Base-by-base conservation (phyloP, 805 yeast genomes). In the Candida tammaniensis region DNA sequence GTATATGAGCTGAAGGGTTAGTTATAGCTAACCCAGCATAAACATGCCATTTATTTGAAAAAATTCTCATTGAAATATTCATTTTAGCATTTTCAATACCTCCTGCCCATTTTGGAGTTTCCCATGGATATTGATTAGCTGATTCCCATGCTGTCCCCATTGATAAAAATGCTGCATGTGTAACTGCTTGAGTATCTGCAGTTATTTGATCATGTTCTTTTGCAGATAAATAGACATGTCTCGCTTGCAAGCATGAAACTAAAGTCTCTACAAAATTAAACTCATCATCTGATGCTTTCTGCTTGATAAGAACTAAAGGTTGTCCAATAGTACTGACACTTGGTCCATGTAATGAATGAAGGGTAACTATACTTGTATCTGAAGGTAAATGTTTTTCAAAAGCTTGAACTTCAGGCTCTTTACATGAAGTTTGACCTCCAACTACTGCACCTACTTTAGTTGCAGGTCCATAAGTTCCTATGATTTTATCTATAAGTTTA, bases 361-460 rank as follows among this genome's bases (percentile, higher is more conserved):
- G 74, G 1, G 94, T 75, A 9, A 93, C 76, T 17, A 93, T 91
- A 28, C 86, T 84, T 4, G 79, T 82, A 60, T 93, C 98, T 0
- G 49, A 39, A 0, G 98, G 97, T 20, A 87, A 56, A 46, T 74
- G 62, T 28, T 68, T 64, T 48, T 88, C 96, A 55, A 93, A 86
- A 0, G 97, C 96, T 11, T 61, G 69, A 17, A 93, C 82, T 54
- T 93, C 98, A 0, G 95, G 94, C 17, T 76, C 80, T 52, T 93
- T 93, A 61, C 98, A 91, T 7, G 96, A 85, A 0, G 98, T 89
- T 59, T 93, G 98, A 6, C 98, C 98, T n/a, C 98, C 98, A 4
- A 93, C 95, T 26, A 89, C 77, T 3, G 95, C 83, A 2, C 95
- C 94, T 3, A 80, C 61, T 54, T 91, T 91, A 4, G 96, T 80